Base-by-base conservation (phyloP, 768 basidiomycete species). In the Agaricus blazei region DNA sequence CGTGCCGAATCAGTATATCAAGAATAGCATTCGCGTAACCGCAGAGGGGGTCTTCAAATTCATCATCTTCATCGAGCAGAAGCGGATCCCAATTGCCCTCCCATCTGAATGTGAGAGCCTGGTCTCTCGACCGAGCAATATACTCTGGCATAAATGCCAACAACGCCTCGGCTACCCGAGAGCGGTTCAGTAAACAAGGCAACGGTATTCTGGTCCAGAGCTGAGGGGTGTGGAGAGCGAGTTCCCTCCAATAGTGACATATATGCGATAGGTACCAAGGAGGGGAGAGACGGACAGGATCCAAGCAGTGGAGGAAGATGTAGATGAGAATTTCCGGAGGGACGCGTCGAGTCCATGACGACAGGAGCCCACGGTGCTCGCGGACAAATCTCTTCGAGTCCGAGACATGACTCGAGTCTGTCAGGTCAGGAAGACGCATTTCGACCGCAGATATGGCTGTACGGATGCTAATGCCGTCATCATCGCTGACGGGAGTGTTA, bases 171-270 rank as follows among this genome's bases (percentile, higher is more conserved):
- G 51, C 51, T 19, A 52, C 65, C 6, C 46, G 46, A 31, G 61
- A 38, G 4, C 52, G 55, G 29, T 34, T 12, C 42, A 59, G 46
- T 57, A 68, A 26, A 64, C 60, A 34, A 65, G 64, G 49, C 51
- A 59, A 12, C 62, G 44, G 24, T 24, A 77, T 67, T 23, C 65
- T 67, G 36, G 56, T 70, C 79, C 79, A 80, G 4, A 80, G 64
- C 6, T 61, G 48, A 1, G 75, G 70, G 3, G 67, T 72, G 14
- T 59, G 57, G 26, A 75, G 54, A 1, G 73, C 74, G n/a, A 71
- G 59, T 2, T 60, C 63, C 48, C 78, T 68, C 75, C 77, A 79
- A 47, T 62, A 63, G 11, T 55, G 55, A 15, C 70, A 78, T 43
- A 80, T 75, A 55, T 78, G 76, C 36, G 72, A 72, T 15, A 75